Base-by-base conservation (phyloP, 164 flowering plant species). In the Vitis vinifera region DNA sequence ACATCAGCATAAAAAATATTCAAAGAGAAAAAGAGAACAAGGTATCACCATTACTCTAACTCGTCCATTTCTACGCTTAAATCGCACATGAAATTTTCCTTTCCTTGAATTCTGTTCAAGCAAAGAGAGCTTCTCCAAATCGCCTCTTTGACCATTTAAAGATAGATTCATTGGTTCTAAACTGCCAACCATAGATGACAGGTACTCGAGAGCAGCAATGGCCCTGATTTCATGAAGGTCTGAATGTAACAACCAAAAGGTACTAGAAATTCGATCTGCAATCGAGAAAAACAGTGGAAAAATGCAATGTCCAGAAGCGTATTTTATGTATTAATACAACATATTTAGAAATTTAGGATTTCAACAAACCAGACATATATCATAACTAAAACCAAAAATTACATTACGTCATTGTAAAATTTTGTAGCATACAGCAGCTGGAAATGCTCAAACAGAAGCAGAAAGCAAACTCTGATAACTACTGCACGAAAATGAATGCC, bases 1-100 rank as follows among this genome's bases (percentile, higher is more conserved):
- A 53, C 66, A 47, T 9, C 29, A 31, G 14, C 44, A 16, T 9
- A 12, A 10, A 64, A 50, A 10, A 58, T 4, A 65, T 37, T 68
- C 51, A 14, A 14, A 30, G 49, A 63, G 61, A 55, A n/a, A 60
- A 66, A 47, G 61, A 66, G 56, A 62, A 64, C 72, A 71, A 69
- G 74, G 64, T 23, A 56, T 64, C 71, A 91, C 98, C 84, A 74
- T 82, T 57, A 87, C 70, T 78, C 86, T 82, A 69, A 95, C 98
- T 66, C 98, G 90, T 68, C 99, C 99, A 86, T 93, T 95, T 68
- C 95, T 80, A 44, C 95, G 89, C 80, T 95, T 95, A 27, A 84
- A 72, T 57, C 91, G 87, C 50, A 84, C 89, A 74, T 71, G 67
- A 55, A 91, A 71, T 73, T 81, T 90, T 59, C 93, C 99, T 77